Percentiles rank a stretch among this genome's conserved stretches.
Evolutionary conservation across 768 basidiomycete genomes (phyloP).

Genomic region (Pisolithus albus): DNA sequence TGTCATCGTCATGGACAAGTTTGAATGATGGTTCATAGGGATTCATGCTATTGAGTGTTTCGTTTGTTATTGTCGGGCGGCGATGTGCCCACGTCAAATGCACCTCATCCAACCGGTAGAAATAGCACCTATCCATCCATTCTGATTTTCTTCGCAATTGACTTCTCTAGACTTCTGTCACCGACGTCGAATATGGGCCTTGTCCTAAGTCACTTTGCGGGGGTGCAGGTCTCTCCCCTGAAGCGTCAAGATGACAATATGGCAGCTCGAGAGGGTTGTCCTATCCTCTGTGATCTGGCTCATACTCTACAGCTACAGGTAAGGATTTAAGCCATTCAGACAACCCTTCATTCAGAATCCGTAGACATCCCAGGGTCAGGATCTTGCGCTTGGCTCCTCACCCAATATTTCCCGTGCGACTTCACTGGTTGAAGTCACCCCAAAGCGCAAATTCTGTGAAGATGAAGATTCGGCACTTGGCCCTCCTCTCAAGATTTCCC

Average conservation of each 20-base stretch:
- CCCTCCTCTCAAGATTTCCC: neutral
- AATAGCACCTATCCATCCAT: neutral
- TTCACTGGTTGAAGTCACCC: neutral
- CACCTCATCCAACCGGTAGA: neutral
- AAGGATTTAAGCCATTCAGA: no score
- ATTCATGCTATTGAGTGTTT: neutral
- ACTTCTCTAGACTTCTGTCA: no score
- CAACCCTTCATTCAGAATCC: no score
- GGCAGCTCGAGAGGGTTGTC: neutral
- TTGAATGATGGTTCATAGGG: no score
- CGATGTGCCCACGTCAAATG: no score
- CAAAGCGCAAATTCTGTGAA: neutral
- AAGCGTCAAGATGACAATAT: neutral
- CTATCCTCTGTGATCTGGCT: no score
- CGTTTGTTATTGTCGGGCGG: neutral
- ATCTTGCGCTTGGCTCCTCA: neutral
- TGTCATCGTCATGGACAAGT: no score
- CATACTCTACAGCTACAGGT: no score
- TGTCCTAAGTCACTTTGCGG: neutral
- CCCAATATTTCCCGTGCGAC: neutral
- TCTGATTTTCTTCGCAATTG: neutral
- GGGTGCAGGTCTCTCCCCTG: neutral
- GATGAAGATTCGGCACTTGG: neutral
- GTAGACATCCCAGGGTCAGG: neutral
- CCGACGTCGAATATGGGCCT: neutral